Conservation (phyloP, 495 filamentous ascomycete species). For the Acidomyces sp. region DNA sequence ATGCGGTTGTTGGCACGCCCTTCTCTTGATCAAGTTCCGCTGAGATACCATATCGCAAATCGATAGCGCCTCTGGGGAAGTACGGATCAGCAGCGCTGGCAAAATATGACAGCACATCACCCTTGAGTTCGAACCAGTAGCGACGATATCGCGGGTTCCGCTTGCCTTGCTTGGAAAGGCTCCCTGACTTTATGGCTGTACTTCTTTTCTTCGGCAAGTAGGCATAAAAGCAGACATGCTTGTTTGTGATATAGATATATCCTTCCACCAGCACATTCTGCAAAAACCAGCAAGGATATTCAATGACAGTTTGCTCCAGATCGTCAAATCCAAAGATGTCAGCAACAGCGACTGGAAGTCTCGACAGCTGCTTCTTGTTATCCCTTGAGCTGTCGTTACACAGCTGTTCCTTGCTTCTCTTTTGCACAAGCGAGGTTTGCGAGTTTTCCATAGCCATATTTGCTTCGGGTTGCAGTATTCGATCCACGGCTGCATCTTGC, state of each 20-base stretch:
- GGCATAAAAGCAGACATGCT: conserved; percentile 93
- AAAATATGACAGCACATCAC: conserved; percentile 91
- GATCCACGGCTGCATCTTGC: conserved; percentile 61
- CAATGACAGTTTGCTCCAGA: conserved; percentile 74
- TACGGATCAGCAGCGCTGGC: conserved; percentile 71
- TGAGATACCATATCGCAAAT: conserved; percentile 82
- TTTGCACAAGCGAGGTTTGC: conserved; percentile 17
- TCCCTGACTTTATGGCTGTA: conserved; percentile 71
- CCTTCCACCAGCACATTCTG: conserved; percentile 88
- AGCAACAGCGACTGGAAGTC: conserved; percentile 57
- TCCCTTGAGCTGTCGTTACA: conserved; percentile 28
- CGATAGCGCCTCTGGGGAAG: conserved; percentile 84
- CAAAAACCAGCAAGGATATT: conserved; percentile 89
- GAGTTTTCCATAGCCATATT: conserved; percentile 37
- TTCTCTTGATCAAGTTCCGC: conserved; percentile 57
- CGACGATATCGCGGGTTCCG: conserved; percentile 81
- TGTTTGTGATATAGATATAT: conserved; percentile 90
- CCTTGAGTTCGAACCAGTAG: conserved; percentile 94
- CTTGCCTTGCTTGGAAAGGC: conserved; percentile 77
- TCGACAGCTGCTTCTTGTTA: conserved; percentile 28
- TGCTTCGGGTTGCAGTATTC: conserved; percentile 71
- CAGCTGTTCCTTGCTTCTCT: conserved; percentile 25
- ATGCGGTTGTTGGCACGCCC: conserved; percentile 48
- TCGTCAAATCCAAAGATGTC: conserved; percentile 81
- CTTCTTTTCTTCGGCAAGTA: conserved; percentile 77